phyloP scores from a whole-genome alignment of 805 yeast genomes.

The Kazachstania bromeliacearum region DNA sequence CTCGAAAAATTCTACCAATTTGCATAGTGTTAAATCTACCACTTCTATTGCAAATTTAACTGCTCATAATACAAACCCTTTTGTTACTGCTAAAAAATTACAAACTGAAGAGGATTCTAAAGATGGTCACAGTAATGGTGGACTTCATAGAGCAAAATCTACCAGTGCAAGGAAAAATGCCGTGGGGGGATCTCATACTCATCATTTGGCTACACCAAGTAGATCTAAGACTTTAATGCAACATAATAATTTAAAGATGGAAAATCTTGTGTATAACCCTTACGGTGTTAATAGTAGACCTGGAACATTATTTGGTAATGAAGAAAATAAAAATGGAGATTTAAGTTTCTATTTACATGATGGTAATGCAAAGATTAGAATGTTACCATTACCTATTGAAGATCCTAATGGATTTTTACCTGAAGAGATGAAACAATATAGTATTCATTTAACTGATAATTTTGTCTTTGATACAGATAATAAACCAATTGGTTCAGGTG shows the following conservation, averaged over 20 bases:
- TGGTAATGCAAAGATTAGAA: conserved; percentile 34
- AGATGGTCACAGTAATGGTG: conserved; percentile 1
- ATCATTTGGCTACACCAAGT: conserved; percentile 8
- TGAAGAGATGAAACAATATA: conserved; percentile 38
- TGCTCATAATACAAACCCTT: conserved; percentile 27
- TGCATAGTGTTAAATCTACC: conserved; percentile 16
- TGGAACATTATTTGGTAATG: conserved; percentile 9
- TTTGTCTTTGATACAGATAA: conserved; percentile 40
- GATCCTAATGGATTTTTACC: conserved; percentile 60
- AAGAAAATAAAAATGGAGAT: conserved; percentile 12
- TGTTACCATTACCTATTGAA: conserved; percentile 52
- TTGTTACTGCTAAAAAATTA: conserved; percentile 14
- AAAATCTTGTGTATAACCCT: conserved; percentile 50
- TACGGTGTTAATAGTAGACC: conserved; percentile 36
- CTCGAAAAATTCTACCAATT: conserved; percentile 1
- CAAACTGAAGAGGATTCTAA: conserved; percentile 8
- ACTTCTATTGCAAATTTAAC: conserved; percentile 20
- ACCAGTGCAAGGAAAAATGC: conserved; percentile 5
- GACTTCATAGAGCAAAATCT: conserved; percentile 3
- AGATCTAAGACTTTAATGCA: conserved; percentile 10
- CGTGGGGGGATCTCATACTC: conserved; percentile 6
- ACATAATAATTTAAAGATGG: conserved; percentile 19
- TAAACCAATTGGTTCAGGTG: conserved; percentile 61
- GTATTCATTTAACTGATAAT: conserved; percentile 44
- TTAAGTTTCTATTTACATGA: conserved; percentile 28